phyloP scores from a whole-genome alignment of 805 yeast genomes.

The Candida awuae region DNA sequence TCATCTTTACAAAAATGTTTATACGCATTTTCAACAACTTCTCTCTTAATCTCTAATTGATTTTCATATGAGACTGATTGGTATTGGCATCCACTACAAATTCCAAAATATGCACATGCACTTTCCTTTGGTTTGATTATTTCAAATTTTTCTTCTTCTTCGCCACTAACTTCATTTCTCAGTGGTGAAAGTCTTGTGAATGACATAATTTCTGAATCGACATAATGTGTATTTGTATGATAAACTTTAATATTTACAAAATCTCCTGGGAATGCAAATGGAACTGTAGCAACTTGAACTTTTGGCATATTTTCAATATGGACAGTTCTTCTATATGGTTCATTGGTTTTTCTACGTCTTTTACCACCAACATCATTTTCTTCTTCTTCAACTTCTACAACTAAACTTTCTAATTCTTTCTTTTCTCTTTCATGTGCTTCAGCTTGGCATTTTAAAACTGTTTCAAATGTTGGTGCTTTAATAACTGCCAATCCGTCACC shows the following conservation, averaged over 20 bases:
- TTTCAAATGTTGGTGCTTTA: slow-evolving; percentile 42
- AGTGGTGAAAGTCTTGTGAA: slow-evolving; percentile 29
- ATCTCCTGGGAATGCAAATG: slow-evolving; percentile 88
- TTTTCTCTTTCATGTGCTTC: slow-evolving; percentile 10
- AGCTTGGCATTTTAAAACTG: slow-evolving; percentile 17
- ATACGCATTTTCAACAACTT: slow-evolving; percentile 77
- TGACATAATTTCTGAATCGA: slow-evolving; percentile 63
- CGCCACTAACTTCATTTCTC: slow-evolving; percentile 2
- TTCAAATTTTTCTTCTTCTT: slow-evolving; percentile 17
- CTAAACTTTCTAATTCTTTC: neutral
- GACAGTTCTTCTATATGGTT: slow-evolving; percentile 12
- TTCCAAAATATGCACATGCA: slow-evolving; percentile 79
- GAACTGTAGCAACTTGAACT: slow-evolving; percentile 64
- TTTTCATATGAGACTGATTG: slow-evolving; percentile 68
- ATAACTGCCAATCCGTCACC: slow-evolving; percentile 84
- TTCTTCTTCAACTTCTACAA: neutral
- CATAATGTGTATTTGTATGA: slow-evolving; percentile 68
- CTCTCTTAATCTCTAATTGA: slow-evolving; percentile 65
- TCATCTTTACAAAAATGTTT: slow-evolving; percentile 45
- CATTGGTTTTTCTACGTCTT: slow-evolving; percentile 2
- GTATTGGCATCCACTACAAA: slow-evolving; percentile 92
- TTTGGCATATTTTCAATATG: slow-evolving; percentile 11
- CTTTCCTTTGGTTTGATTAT: slow-evolving; percentile 32
- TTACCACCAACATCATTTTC: slow-evolving; percentile 12
- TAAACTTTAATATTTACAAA: slow-evolving; percentile 59